Conservation (phyloP, 2,329 filamentous ascomycete species). For the Diaporthe australafricana region DNA sequence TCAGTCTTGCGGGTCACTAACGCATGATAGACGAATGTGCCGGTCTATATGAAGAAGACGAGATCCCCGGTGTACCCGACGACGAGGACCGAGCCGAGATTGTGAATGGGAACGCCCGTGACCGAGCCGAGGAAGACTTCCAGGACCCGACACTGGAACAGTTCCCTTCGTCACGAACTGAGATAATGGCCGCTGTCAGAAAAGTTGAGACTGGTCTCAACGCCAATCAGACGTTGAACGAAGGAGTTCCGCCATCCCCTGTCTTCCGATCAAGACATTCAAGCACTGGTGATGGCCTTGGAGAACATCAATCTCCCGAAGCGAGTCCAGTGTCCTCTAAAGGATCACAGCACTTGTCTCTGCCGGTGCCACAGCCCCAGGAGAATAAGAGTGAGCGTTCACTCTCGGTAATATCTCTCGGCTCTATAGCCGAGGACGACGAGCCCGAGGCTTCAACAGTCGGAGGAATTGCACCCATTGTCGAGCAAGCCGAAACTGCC, state of each 20-base stretch:
- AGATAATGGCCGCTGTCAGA: constrained; percentile 58
- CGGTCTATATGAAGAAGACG: constrained; percentile 53
- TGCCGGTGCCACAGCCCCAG: constrained; percentile 4
- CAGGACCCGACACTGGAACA: constrained; percentile 61
- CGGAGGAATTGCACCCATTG: constrained; percentile 40
- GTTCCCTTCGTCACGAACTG: constrained; percentile 58
- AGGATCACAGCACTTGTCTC: constrained; percentile 32
- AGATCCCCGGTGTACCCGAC: constrained; percentile 42
- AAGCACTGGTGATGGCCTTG: constrained; percentile 51
- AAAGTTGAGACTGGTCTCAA: constrained; percentile 58
- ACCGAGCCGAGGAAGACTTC: constrained; percentile 50
- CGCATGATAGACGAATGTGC: constrained; percentile 52
- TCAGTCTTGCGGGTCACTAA: constrained; percentile 36
- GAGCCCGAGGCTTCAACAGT: constrained; percentile 33
- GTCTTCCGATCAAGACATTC: constrained; percentile 48
- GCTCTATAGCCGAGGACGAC: constrained; percentile 57
- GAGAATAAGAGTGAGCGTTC: constrained; percentile 45
- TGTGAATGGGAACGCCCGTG: constrained; percentile 26
- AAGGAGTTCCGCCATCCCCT: constrained; percentile 51
- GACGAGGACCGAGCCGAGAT: constrained; percentile 41
- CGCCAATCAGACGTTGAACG: constrained; percentile 52
- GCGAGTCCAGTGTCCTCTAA: constrained; percentile 47
- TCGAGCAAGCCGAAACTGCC: constrained; percentile 41
- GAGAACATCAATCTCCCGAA: constrained; percentile 51
- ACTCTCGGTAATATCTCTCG: constrained; percentile 52